Evolutionary conservation across 495 filamentous ascomycete species (phyloP).

Genomic region (Daldinia childiae): DNA sequence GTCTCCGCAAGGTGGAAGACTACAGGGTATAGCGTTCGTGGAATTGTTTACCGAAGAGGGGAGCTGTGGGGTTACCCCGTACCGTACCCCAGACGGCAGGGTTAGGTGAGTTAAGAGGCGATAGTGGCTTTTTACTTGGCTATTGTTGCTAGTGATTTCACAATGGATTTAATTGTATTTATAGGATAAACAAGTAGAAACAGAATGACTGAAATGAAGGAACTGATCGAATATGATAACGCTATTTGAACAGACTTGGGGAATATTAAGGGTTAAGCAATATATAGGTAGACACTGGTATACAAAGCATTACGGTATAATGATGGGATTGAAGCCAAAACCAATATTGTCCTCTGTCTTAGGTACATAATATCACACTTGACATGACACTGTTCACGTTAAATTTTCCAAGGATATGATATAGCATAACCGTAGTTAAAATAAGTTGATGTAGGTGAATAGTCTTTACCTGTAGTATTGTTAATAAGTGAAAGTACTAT

Average conservation of each 20-base stretch:
- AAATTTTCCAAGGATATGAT: too few relatives aligned
- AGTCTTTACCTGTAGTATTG: too few relatives aligned
- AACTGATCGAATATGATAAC: background rate
- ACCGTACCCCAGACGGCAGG: background rate
- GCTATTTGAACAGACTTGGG: background rate
- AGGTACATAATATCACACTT: too few relatives aligned
- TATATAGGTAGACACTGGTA: background rate
- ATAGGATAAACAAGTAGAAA: background rate
- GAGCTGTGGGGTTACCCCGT: slow-evolving; percentile 2
- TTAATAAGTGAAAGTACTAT: too few relatives aligned
- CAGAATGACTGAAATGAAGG: background rate
- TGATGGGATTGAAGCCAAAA: too few relatives aligned
- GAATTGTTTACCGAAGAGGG: slow-evolving; percentile 7
- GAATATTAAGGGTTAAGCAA: background rate
- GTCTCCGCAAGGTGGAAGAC: background rate
- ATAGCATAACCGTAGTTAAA: too few relatives aligned
- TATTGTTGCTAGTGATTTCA: background rate
- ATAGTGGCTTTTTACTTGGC: background rate
- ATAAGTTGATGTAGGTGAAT: too few relatives aligned
- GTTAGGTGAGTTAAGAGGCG: background rate
- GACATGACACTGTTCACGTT: too few relatives aligned
- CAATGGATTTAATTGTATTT: background rate
- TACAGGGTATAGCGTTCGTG: background rate
- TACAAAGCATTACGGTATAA: background rate
- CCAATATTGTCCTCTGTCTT: too few relatives aligned